Evolutionary conservation across 2,329 filamentous ascomycete species (phyloP), one percentile per base, ranked within the genome.

Genomic region (Talaromyces sp.): DNA sequence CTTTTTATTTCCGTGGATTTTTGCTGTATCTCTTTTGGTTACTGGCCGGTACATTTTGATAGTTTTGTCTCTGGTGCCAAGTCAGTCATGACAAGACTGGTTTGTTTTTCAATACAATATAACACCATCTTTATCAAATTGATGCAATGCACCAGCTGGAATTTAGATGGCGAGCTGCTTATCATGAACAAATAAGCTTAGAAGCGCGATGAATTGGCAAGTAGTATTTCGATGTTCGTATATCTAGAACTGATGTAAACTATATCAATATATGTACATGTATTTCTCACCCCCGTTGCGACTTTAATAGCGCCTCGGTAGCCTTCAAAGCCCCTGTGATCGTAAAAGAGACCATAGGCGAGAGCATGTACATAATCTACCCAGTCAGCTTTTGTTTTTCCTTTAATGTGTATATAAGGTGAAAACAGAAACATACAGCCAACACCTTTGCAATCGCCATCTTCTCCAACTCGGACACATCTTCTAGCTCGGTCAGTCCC

Each of bases 381-480:
- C 13, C 11, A 53, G 35, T 58, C 31, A 43, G 14, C 21, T 24
- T 19, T 10, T 19, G 1, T 11, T 21, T 9, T 7, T 52, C n/a
- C n/a, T n/a, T n/a, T 5, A 27, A 27, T 27, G 26, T 27, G 6
- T 27, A n/a, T 9, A 11, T 32, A 38, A 21, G 17, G 78, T 11
- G 17, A 32, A 52, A 0, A 4, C 3, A 29, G 24, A 19, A 17
- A 67, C 75, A 66, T 66, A 81, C 78, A 26, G 77, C 80, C 66
- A 83, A 68, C 29, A 82, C 78, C 62, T 83, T 83, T 0, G 81
- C 80, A 65, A 84, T 81, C 13, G 75, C 77, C 77, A 82, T 80
- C 71, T 82, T 83, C 68, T 82, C 77, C 32, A 68, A 64, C 53
- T 80, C 76, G 26, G 76, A 70, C 4, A 74, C 70, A 6, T 61